Evolutionary conservation across 1,139 yeast species (phyloP), one percentile per base, ranked within the genome.

Genomic region (Geotrichum siamense): DNA sequence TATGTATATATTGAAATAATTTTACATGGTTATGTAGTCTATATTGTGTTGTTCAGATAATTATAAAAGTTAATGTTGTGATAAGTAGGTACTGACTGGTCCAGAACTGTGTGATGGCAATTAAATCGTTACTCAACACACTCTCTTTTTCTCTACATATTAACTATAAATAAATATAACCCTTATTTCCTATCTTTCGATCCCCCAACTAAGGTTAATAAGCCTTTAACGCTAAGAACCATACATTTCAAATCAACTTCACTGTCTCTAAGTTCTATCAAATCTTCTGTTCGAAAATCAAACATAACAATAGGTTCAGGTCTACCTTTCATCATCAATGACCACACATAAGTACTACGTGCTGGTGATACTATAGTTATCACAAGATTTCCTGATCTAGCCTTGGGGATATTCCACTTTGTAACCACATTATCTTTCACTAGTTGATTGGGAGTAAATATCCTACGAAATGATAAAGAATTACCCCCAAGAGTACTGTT

Each of bases 271-370:
- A 63, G 52, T 48, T 64, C 68, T 33, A 64, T 51, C 28, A 64
- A 48, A 45, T 64, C 69, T 39, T 64, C 68, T 17, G 64, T 53
- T 49, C 61, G 62, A 43, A 64, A 49, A 41, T 63, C 66, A 34
- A 64, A 48, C 29, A 56, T 48, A 50, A 59, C 45, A 39, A 64
- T 44, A 16, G 65, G 59, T 35, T 58, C 58, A 26, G 53, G 51
- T 23, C 65, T 46, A 17, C 66, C 66, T 44, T 62, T 62, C 54
- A 60, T 53, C 36, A 57, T 51, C 39, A 64, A 47, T 3, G 63
- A 56, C n/a, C 65, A 51, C 29, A 62, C 65, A 55, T 60, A 64
- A 1, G 65, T 63, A 16, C 67, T 67, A 0, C 67, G 66, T 1
- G 58, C 53, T 0, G 68, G 67, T 6, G 64, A 59, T 1, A 61